Conservation (phyloP, 163 green algal species). For the Volvox carteri region DNA sequence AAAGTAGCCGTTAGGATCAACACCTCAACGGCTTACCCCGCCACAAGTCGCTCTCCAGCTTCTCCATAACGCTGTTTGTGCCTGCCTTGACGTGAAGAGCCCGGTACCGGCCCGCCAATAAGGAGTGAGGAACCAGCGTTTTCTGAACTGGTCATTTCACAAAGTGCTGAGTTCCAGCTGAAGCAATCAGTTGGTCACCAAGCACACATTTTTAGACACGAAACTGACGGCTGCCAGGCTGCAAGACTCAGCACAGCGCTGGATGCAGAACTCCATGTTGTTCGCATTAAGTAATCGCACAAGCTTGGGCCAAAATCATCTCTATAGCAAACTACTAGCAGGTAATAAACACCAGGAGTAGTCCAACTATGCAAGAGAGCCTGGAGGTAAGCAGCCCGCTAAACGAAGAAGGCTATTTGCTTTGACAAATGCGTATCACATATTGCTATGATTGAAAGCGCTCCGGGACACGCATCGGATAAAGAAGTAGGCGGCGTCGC, state of each 20-base stretch:
- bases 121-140: not conserved
- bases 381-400: not conserved
- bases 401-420: not conserved
- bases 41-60: conserved; percentile 83
- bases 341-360: not conserved
- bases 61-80: conserved; percentile 84
- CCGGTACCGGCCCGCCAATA: conserved; percentile 59
- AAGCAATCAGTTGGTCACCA: not conserved
- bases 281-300: not conserved
- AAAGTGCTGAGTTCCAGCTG: not conserved
- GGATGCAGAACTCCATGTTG: not conserved
- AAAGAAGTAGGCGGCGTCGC: not conserved
- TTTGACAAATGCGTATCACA: not conserved
- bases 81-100: conserved; percentile 66
- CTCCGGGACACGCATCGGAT: not conserved
- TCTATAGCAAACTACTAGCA: not conserved
- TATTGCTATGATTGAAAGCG: not conserved
- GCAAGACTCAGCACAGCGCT: conserved; percentile 1
- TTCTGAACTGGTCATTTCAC: conserved; percentile 21
- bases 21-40: conserved; percentile 74
- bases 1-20: conserved; percentile 2
- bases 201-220: not conserved
- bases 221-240: not conserved
- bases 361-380: not conserved
- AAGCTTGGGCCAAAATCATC: not conserved